Percentiles rank a stretch among this genome's conserved stretches.
These are phyloP conservation scores for Nakazawaea siamensis DNA, from an alignment of 805 yeast species.

Conservation along the genomic window DNA sequence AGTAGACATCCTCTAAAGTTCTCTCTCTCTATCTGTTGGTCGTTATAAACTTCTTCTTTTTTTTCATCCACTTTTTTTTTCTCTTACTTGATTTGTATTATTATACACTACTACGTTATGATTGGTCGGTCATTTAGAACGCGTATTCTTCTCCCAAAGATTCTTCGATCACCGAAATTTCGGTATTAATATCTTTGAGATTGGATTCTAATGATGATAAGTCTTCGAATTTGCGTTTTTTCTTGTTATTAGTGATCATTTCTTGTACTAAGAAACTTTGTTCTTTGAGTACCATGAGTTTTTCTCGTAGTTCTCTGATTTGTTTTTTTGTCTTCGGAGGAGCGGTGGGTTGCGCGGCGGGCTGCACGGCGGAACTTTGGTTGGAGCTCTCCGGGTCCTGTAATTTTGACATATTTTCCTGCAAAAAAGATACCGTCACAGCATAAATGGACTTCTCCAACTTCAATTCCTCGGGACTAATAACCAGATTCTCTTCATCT, in stretches of 20 bases:
- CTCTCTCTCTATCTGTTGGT: not conserved
- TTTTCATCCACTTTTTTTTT: not conserved
- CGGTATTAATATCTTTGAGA: slow-evolving; percentile 44
- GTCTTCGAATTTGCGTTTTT: slow-evolving; percentile 72
- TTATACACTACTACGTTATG: not conserved
- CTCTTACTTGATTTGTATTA: not conserved
- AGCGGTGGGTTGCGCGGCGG: not conserved
- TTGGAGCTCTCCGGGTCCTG: slow-evolving; percentile 63
- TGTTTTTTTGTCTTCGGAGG: slow-evolving; percentile 38
- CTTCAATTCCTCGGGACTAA: slow-evolving; percentile 33
- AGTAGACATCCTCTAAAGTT: slow-evolving; percentile 31
- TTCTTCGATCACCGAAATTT: slow-evolving; percentile 35
- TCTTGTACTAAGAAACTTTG: slow-evolving; percentile 67
- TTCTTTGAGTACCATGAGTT: slow-evolving; percentile 80
- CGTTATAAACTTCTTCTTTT: too few relatives aligned
- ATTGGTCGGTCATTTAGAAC: not conserved
- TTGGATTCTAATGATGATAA: slow-evolving; percentile 51
- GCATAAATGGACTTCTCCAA: slow-evolving; percentile 48
- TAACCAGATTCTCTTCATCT: slow-evolving; percentile 11
- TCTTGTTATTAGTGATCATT: slow-evolving; percentile 54
- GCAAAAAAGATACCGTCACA: slow-evolving; percentile 52
- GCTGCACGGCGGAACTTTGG: too few relatives aligned
- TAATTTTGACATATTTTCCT: slow-evolving; percentile 55
- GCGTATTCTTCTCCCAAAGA: slow-evolving; percentile 56
- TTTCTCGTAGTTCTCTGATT: slow-evolving; percentile 56